Evolutionary conservation across 495 filamentous ascomycete genomes (phyloP).

Genomic region (Opeltia flavorubescens): DNA sequence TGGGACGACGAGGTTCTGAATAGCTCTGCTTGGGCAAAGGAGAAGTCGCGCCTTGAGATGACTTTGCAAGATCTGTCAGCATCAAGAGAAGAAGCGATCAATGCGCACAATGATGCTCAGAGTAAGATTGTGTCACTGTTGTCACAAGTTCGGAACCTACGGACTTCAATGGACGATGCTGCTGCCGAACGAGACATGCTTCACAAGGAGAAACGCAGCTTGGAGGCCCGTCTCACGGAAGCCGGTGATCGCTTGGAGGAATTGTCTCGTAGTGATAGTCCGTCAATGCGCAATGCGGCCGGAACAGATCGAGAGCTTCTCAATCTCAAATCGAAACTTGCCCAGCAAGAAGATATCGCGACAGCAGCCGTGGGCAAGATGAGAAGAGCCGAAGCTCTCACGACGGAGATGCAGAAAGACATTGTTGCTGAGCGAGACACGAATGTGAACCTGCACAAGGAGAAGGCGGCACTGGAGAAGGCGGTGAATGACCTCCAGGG

Average conservation of each 20-base stretch:
- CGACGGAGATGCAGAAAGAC: slow-evolving; percentile 85
- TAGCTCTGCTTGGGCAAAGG: slow-evolving; percentile 94
- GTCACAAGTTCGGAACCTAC: slow-evolving; percentile 77
- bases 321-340: slow-evolving; percentile 76
- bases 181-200: slow-evolving; percentile 74
- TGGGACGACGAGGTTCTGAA: slow-evolving; percentile 99
- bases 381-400: slow-evolving; percentile 85
- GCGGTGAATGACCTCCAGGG: slow-evolving; percentile 82
- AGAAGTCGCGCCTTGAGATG: slow-evolving; percentile 83
- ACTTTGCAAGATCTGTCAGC: slow-evolving; percentile 79
- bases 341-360: slow-evolving; percentile 88
- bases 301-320: slow-evolving; percentile 79
- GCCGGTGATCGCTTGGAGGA: slow-evolving; percentile 87
- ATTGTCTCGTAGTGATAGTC: slow-evolving; percentile 70
- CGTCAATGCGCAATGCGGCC: slow-evolving; percentile 83
- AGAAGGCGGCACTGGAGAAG: slow-evolving; percentile 86
- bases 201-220: slow-evolving; percentile 74
- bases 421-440: slow-evolving; percentile 79
- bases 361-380: slow-evolving; percentile 92
- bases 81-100: slow-evolving; percentile 82
- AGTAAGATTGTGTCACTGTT: slow-evolving; percentile 78
- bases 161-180: slow-evolving; percentile 75
- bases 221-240: slow-evolving; percentile 78
- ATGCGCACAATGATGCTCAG: slow-evolving; percentile 90
- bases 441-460: slow-evolving; percentile 73